Percentiles rank a stretch among this genome's conserved stretches.
These are phyloP conservation scores for Phlebiopsis flavidoalba DNA, from an alignment of 768 basidiomycete genomes.

Conservation along the genomic window DNA sequence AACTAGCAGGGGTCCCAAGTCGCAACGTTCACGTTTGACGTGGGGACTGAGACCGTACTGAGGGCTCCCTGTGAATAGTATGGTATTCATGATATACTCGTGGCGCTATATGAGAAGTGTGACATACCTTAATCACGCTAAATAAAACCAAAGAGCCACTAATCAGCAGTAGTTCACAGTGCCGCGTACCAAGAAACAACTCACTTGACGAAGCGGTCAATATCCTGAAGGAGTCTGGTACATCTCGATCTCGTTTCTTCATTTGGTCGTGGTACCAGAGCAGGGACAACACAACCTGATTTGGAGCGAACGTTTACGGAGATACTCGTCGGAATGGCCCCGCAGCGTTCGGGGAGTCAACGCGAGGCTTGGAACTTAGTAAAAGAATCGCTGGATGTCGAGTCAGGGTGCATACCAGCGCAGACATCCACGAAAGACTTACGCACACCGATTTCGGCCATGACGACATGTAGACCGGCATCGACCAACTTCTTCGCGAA, in stretches of 20 bases:
- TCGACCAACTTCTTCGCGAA: conserved; percentile 23
- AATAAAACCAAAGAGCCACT: background rate
- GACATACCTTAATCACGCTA: conserved; percentile 5
- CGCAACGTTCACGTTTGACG: conserved; percentile 1
- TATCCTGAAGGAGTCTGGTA: conserved; percentile 32
- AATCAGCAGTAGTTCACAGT: background rate
- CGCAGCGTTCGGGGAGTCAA: background rate
- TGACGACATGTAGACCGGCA: conserved; percentile 10
- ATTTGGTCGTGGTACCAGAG: conserved; percentile 25
- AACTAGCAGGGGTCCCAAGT: conserved; percentile 14
- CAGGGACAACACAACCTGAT: conserved; percentile 8
- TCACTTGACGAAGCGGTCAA: conserved; percentile 27
- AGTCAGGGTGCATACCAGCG: background rate
- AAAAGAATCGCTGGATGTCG: background rate
- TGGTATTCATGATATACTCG: background rate
- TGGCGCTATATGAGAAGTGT: background rate
- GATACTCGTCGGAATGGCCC: background rate
- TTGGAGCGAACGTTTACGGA: background rate
- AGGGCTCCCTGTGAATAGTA: conserved; percentile 13
- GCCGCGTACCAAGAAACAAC: background rate
- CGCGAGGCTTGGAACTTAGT: conserved; percentile 6
- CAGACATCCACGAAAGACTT: background rate
- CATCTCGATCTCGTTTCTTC: conserved; percentile 30
- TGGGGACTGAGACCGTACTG: conserved; percentile 14
- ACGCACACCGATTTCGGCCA: conserved; percentile 13